Conservation (phyloP, 2,329 filamentous ascomycete genomes). For the Fusarium nygamai region DNA sequence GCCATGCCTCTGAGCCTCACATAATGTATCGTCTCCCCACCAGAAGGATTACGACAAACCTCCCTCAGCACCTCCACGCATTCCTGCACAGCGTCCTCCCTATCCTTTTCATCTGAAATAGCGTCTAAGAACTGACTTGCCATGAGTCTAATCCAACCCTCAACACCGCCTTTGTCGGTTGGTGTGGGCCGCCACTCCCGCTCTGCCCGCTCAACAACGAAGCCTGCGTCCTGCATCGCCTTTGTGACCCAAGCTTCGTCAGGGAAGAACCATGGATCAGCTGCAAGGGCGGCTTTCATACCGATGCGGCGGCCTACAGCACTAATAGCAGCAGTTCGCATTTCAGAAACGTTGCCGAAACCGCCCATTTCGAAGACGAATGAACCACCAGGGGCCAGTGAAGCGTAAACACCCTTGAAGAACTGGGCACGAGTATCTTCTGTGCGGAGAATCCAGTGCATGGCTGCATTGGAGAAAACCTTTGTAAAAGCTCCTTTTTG, state of each 20-base stretch:
- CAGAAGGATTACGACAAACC: constrained; percentile 65
- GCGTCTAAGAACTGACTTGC: constrained; percentile 67
- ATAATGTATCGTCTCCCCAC: constrained; percentile 65
- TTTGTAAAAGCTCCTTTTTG: constrained; percentile 59
- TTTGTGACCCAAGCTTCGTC: constrained; percentile 67
- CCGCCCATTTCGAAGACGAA: constrained; percentile 80
- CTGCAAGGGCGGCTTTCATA: constrained; percentile 57
- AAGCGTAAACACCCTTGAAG: constrained; percentile 61
- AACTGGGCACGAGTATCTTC: constrained; percentile 57
- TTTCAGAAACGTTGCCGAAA: constrained; percentile 73
- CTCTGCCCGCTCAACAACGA: constrained; percentile 64
- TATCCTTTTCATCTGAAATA: constrained; percentile 55
- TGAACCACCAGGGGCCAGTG: constrained; percentile 63
- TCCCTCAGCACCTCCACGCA: constrained; percentile 63
- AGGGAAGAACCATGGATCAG: constrained; percentile 78
- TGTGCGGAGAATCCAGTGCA: constrained; percentile 72
- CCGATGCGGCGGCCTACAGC: constrained; percentile 63
- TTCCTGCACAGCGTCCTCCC: constrained; percentile 64
- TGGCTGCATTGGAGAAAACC: constrained; percentile 72
- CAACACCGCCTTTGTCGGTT: constrained; percentile 66
- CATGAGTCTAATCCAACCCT: constrained; percentile 74
- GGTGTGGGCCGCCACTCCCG: constrained; percentile 72
- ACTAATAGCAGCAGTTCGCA: constrained; percentile 65
- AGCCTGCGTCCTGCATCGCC: constrained; percentile 57
- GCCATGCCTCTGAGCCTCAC: constrained; percentile 63